These are phyloP conservation scores for Fusarium tanahbumbuense DNA, from an alignment of 2,329 filamentous ascomycete species.

Conservation along the genomic window DNA sequence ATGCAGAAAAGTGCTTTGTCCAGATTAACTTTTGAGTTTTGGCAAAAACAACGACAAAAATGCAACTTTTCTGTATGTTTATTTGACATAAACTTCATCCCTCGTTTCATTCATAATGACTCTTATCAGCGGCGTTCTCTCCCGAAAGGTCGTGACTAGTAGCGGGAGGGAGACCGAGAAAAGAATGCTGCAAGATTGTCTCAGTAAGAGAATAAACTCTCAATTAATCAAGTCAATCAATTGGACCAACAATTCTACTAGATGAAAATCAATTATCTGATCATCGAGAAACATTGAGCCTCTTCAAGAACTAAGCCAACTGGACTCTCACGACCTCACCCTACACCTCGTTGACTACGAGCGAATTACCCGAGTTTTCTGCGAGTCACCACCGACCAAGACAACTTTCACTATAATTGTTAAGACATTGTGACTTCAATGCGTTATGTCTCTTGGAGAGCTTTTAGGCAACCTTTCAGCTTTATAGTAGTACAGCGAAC, in stretches of 20 bases:
- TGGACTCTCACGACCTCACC: not conserved
- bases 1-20: not conserved
- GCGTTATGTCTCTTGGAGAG: slow-evolving; percentile 50
- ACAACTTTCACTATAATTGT: slow-evolving; percentile 12
- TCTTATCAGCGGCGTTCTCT: slow-evolving; percentile 16
- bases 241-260: not conserved
- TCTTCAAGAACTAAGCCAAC: not conserved
- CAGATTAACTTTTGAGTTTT: too few species aligned
- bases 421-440: slow-evolving; percentile 41
- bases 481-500: slow-evolving; percentile 30
- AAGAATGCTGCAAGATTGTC: slow-evolving; percentile 4
- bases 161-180: slow-evolving; percentile 29
- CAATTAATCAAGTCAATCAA: not conserved
- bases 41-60: too few species aligned
- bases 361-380: slow-evolving; percentile 47
- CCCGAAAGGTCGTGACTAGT: slow-evolving; percentile 28
- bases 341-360: slow-evolving; percentile 5
- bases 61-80: not conserved
- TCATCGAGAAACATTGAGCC: too few species aligned
- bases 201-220: slow-evolving; percentile 8
- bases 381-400: slow-evolving; percentile 27
- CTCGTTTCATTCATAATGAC: not conserved
- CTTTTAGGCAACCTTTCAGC: slow-evolving; percentile 37
- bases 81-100: not conserved
- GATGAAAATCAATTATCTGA: not conserved